These are phyloP conservation scores for Cyberlindnera euphorbiae DNA, from an alignment of 805 yeast genomes.

Conservation along the genomic window DNA sequence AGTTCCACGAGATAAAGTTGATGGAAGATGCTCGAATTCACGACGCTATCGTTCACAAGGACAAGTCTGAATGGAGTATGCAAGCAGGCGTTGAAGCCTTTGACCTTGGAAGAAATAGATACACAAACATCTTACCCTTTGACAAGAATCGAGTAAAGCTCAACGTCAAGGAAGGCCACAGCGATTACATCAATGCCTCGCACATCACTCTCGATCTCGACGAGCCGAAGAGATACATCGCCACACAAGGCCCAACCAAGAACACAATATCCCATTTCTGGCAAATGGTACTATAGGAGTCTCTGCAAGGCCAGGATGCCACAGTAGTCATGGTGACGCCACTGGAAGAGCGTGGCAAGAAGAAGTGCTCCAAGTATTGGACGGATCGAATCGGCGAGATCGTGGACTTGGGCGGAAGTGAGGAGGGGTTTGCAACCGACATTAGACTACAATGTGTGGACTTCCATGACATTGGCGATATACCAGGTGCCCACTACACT, in stretches of 20 bases:
- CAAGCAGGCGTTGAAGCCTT: slow-evolving; percentile 14
- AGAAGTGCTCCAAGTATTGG: slow-evolving; percentile 86
- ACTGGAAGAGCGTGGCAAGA: slow-evolving; percentile 59
- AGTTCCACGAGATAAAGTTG: slow-evolving; percentile 31
- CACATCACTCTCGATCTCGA: slow-evolving; percentile 7
- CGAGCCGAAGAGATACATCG: slow-evolving; percentile 43
- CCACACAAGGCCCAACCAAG: slow-evolving; percentile 76
- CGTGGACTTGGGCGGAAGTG: slow-evolving; percentile 6
- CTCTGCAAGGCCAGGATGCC: slow-evolving; percentile 52
- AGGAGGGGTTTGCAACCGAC: slow-evolving; percentile 10
- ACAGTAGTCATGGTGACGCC: slow-evolving; percentile 75
- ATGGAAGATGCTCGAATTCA: slow-evolving; percentile 34
- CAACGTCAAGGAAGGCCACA: slow-evolving; percentile 19
- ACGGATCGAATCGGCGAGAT: slow-evolving; percentile 31
- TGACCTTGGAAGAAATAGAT: slow-evolving; percentile 44
- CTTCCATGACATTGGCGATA: slow-evolving; percentile 2
- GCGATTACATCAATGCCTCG: slow-evolving; percentile 24
- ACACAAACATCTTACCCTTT: slow-evolving; percentile 60
- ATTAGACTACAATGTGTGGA: slow-evolving; percentile 21
- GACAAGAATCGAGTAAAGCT: slow-evolving; percentile 53
- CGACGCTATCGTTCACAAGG: slow-evolving; percentile 29
- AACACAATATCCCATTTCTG: slow-evolving; percentile 81
- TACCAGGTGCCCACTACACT: slow-evolving; percentile 16
- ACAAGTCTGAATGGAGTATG: slow-evolving; percentile 24
- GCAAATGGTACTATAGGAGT: slow-evolving; percentile 71